phyloP scores from a whole-genome alignment of 2,329 filamentous ascomycete species.

The Beauveria australis region DNA sequence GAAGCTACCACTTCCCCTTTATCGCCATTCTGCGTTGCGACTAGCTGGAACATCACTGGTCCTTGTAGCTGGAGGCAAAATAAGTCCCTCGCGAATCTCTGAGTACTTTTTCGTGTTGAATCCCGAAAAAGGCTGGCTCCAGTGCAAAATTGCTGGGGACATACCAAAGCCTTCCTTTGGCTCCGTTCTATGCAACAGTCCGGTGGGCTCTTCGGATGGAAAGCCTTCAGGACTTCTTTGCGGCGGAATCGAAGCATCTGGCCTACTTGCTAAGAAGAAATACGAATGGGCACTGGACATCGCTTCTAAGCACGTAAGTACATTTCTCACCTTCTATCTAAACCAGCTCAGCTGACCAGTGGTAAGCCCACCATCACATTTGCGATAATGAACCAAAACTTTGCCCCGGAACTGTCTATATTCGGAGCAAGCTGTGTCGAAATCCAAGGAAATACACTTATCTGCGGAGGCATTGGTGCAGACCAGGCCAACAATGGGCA shows the following conservation, averaged over 20 bases:
- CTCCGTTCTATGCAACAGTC: conserved; percentile 26
- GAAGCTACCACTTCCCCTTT: conserved; percentile 62
- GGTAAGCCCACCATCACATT: background rate
- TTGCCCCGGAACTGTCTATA: conserved; percentile 17
- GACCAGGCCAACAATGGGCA: conserved; percentile 18
- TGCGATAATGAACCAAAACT: background rate
- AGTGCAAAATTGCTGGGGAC: conserved; percentile 29
- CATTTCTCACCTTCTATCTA: background rate
- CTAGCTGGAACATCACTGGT: conserved; percentile 41
- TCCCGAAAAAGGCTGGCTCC: conserved; percentile 37
- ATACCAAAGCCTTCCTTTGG: conserved; percentile 35
- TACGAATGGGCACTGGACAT: conserved; percentile 55
- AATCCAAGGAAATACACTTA: conserved; percentile 15
- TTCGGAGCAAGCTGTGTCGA: conserved; percentile 25
- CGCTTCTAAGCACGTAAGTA: conserved; percentile 28
- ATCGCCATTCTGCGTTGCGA: conserved; percentile 60
- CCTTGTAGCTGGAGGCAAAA: conserved; percentile 57
- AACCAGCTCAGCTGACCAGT: background rate
- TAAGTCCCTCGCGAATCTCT: conserved; percentile 38
- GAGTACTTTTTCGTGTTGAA: conserved; percentile 46
- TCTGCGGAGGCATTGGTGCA: conserved; percentile 28
- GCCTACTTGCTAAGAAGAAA: conserved; percentile 52
- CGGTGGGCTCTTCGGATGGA: conserved; percentile 17
- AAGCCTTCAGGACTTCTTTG: conserved; percentile 52
- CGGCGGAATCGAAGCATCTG: conserved; percentile 63